These are phyloP conservation scores for Arabidopsis hybrid DNA, from an alignment of 441 rosid species.

Conservation along the genomic window DNA sequence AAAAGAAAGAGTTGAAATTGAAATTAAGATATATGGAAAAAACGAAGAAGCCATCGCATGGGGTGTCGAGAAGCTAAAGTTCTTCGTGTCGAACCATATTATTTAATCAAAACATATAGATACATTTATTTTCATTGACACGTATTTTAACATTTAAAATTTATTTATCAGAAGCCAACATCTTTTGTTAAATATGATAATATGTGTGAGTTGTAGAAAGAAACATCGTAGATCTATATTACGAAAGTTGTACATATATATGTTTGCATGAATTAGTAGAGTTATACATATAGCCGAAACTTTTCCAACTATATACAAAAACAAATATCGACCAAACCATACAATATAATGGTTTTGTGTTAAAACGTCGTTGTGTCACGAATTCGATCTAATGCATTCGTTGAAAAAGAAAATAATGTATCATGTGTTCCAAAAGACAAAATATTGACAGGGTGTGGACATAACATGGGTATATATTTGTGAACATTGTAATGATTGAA, in stretches of 20 bases:
- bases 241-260: background rate
- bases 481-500: conserved; percentile 35
- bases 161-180: conserved; percentile 7
- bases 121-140: conserved; percentile 27
- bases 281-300: background rate
- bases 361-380: background rate
- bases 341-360: background rate
- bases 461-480: conserved; percentile 31
- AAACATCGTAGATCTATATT: background rate
- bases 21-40: conserved; percentile 28
- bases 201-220: background rate
- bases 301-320: background rate
- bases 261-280: background rate
- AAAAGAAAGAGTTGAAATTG: conserved; percentile 39
- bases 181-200: background rate
- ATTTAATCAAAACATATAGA: background rate
- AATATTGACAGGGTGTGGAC: conserved; percentile 24
- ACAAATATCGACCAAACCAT: background rate
- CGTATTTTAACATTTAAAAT: background rate
- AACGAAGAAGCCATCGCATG: conserved; percentile 40
- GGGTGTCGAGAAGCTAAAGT: conserved; percentile 44
- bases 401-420: background rate
- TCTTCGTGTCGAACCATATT: conserved; percentile 18
- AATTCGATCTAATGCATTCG: background rate
- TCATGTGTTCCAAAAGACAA: conserved; percentile 17